Evolutionary conservation across 2,329 filamentous ascomycete species (phyloP).

Genomic region (Biscogniauxia marginata): DNA sequence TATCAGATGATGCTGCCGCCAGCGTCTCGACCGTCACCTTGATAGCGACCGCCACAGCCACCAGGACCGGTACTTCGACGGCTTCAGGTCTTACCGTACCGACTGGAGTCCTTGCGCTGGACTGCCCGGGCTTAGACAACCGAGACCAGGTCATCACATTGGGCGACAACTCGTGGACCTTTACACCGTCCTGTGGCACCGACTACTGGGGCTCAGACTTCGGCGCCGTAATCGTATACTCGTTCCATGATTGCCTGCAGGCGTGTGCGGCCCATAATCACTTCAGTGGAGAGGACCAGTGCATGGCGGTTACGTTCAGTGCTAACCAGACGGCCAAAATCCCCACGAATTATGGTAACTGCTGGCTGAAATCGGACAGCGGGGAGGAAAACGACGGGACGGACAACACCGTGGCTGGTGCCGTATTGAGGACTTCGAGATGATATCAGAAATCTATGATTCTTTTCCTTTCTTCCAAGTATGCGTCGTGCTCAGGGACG

Average conservation of each 20-base stretch:
- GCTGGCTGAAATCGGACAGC: conserved; percentile 10
- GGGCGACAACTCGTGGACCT: conserved; percentile 11
- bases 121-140: conserved; percentile 15
- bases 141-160: conserved; percentile 9
- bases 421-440: neutral
- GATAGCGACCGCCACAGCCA: conserved; percentile 4
- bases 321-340: conserved; percentile 15
- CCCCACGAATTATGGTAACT: conserved; percentile 9
- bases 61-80: conserved; percentile 1
- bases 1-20: neutral
- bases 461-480: too few relatives aligned
- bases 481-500: too few relatives aligned
- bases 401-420: neutral
- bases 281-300: conserved; percentile 12
- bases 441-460: too few relatives aligned
- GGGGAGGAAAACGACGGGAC: neutral
- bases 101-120: conserved; percentile 15
- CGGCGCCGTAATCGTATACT: conserved; percentile 18
- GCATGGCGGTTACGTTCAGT: conserved; percentile 11
- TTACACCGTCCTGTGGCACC: conserved; percentile 15
- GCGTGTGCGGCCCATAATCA: conserved; percentile 20
- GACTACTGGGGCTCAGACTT: conserved; percentile 13
- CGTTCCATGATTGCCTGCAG: conserved; percentile 19
- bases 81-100: conserved; percentile 9
- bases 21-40: neutral